Percentiles rank a stretch among this genome's conserved stretches.
Evolutionary conservation across 495 filamentous ascomycete genomes (phyloP).

Genomic region (Cercophora scortea): DNA sequence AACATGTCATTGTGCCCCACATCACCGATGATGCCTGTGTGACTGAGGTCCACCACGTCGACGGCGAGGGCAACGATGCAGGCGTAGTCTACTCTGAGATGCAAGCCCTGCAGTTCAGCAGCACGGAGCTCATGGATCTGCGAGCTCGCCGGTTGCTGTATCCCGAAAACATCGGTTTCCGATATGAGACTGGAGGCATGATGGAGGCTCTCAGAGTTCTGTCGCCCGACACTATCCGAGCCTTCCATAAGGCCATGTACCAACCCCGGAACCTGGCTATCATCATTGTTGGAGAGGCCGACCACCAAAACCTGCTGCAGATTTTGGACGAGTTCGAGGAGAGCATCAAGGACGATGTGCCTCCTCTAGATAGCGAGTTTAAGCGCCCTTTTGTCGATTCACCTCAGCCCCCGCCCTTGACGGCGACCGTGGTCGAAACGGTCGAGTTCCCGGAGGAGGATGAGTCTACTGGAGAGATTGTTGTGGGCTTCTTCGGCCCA

Average conservation of each 20-base stretch:
- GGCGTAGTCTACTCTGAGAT: constrained; percentile 99
- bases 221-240: constrained; percentile 79
- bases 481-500: constrained; percentile 79
- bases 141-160: constrained; percentile 70
- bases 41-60: constrained; percentile 94
- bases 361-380: constrained; percentile 64
- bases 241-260: constrained; percentile 95
- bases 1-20: constrained; percentile 86
- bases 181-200: constrained; percentile 96
- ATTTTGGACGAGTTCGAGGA: constrained; percentile 85
- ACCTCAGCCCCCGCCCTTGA: constrained; percentile 59
- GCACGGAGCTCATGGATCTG: constrained; percentile 76
- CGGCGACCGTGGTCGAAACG: constrained; percentile 60
- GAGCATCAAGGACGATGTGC: constrained; percentile 73
- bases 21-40: constrained; percentile 88
- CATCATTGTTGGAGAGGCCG: constrained; percentile 80
- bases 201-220: constrained; percentile 83
- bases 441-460: constrained; percentile 97
- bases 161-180: constrained; percentile 81
- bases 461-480: constrained; percentile 80
- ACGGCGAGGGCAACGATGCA: constrained; percentile 88
- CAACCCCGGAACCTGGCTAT: constrained; percentile 93
- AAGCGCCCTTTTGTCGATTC: constrained; percentile 82
- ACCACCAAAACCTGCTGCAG: constrained; percentile 69
- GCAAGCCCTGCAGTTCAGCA: constrained; percentile 86